Conservation (phyloP, 305 asterid genomes). For the Fraxinus paxiana region DNA sequence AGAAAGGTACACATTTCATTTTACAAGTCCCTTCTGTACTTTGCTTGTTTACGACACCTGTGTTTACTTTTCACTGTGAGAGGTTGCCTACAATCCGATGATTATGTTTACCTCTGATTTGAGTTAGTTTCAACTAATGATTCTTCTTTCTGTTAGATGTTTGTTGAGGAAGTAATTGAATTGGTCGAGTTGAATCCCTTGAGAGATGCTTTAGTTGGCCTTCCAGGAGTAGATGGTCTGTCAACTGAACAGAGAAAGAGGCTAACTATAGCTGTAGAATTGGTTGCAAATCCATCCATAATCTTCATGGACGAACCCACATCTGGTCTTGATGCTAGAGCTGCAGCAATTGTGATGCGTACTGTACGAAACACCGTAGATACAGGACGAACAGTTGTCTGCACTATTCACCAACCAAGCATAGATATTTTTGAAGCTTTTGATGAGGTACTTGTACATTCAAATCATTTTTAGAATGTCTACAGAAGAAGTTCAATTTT, state of each 20-base stretch:
- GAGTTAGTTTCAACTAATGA: background rate
- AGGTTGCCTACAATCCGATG: background rate
- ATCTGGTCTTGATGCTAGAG: conserved; percentile 94
- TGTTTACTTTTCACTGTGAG: background rate
- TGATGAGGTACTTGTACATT: conserved; percentile 59
- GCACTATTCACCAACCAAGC: conserved; percentile 95
- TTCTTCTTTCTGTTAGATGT: conserved; percentile 46
- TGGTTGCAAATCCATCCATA: conserved; percentile 91
- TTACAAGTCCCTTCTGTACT: background rate
- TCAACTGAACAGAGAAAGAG: conserved; percentile 97
- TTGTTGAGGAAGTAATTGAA: conserved; percentile 90
- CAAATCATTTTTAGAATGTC: background rate
- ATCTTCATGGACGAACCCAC: conserved; percentile 99
- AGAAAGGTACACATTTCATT: conserved; percentile 42
- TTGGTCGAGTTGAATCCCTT: conserved; percentile 76
- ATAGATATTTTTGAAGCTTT: conserved; percentile 90
- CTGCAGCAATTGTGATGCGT: conserved; percentile 98
- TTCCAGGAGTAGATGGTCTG: conserved; percentile 91
- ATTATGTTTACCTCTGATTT: background rate
- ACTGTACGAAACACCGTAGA: conserved; percentile 91
- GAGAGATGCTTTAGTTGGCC: conserved; percentile 71
- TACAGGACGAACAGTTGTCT: conserved; percentile 84
- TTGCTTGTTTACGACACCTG: background rate
- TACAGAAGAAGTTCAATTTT: background rate
- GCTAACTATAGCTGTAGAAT: conserved; percentile 87